Base-by-base conservation (phyloP, 2,329 filamentous ascomycete species). In the Colletotrichum sp. region DNA sequence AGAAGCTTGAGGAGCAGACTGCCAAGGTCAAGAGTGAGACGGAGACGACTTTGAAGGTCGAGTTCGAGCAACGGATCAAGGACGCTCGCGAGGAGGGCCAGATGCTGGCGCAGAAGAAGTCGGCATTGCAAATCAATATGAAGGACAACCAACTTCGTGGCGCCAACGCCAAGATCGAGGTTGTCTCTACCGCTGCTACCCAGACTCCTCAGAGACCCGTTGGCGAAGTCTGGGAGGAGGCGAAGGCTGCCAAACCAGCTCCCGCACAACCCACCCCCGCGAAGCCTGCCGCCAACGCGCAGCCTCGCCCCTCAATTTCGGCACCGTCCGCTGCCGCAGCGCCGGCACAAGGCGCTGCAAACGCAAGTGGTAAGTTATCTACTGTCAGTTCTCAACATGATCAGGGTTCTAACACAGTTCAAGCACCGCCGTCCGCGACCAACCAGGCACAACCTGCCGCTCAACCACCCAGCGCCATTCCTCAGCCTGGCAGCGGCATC, bases 161-260 rank as follows among this genome's bases (percentile, higher is more conserved):
- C 11, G 91, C 93, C 0, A 89, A 89, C 67, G 94, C 93, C 6
- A 98, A 97, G 86, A 86, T 98, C 36, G 90, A 91, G 2, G 92
- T 97, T 2, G 94, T 99, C 5, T 91, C 96, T 81, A 94, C 92
- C 63, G 96, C 96, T 15, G 95, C 94, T 1, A 90, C 89, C n/a
- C 94, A 98, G 64, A 98, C 96, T 1, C 96, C 96, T 0, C 90
- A 96, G 80, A 93, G 92, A 82, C 92, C 96, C 1, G 95, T 99
- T 6, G 91, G 88, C 12, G 96, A 98, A 84, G 96, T 98, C 1
- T 98, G 95, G 95, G 92, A 94, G 78, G 87, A 95, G 70, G 96
- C 94, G 0, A 96, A 96, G 85, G 88, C 69, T 25, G 81, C 85
- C 27, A 82, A 83, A 55, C 69, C 75, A 9, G 77, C 78, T 55